Percentiles rank a stretch among this genome's conserved stretches.
Conservation (phyloP, 75 land plant genomes). For the Pinus taeda region DNA sequence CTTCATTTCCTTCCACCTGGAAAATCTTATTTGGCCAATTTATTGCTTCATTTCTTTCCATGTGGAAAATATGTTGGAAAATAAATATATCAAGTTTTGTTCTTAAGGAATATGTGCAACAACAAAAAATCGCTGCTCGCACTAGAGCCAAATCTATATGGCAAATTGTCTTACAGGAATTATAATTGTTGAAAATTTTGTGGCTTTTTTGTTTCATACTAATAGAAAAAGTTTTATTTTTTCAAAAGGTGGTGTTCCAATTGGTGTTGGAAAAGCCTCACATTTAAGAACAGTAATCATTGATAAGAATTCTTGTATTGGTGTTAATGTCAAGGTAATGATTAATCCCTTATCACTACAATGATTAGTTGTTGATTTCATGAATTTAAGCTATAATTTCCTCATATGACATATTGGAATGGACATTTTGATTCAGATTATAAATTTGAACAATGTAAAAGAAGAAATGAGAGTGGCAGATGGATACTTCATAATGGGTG, state of each 20-base stretch:
- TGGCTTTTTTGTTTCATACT: conserved; percentile 19
- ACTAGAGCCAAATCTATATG: background rate
- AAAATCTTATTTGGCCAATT: background rate
- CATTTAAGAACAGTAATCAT: conserved; percentile 55
- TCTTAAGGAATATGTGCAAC: background rate
- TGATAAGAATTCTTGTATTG: conserved; percentile 72
- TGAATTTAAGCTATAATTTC: background rate
- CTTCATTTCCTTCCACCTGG: too few relatives aligned
- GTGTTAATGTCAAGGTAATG: conserved; percentile 62
- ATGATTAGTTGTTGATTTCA: background rate
- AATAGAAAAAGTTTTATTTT: conserved; percentile 17
- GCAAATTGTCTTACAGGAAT: background rate
- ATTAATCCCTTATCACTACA: background rate
- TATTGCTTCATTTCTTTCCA: background rate
- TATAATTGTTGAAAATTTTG: background rate
- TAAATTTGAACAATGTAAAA: conserved; percentile 74
- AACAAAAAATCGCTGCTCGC: background rate
- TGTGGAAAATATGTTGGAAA: background rate
- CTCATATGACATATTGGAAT: background rate
- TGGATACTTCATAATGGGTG: conserved; percentile 65
- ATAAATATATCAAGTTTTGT: background rate
- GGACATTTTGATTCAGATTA: conserved; percentile 45
- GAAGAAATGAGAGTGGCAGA: conserved; percentile 63
- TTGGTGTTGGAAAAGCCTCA: conserved; percentile 55
- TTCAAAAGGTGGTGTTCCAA: conserved; percentile 20